These are phyloP conservation scores for Megacollybia marginata DNA, from an alignment of 768 basidiomycete species.

Conservation along the genomic window DNA sequence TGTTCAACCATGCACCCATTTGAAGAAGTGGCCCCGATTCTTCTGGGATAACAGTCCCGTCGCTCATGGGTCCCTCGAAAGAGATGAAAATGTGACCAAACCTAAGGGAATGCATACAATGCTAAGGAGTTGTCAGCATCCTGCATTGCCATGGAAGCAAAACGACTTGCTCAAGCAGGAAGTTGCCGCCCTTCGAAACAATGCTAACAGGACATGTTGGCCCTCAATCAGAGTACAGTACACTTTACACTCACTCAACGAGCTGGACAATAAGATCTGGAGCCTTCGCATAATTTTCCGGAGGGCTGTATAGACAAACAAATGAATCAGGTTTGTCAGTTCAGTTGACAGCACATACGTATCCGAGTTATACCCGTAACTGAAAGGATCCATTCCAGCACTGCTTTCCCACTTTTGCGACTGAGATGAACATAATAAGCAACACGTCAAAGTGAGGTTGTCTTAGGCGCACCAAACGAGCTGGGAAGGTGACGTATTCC, in stretches of 20 bases:
- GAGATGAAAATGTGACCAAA: neutral
- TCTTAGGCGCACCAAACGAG: neutral
- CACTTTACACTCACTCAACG: neutral
- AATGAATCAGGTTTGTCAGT: neutral
- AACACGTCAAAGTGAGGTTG: neutral
- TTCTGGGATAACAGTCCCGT: neutral
- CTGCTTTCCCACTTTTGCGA: slow-evolving; percentile 48
- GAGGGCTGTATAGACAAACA: neutral
- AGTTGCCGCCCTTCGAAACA: neutral
- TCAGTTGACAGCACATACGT: neutral
- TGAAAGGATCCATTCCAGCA: slow-evolving; percentile 51
- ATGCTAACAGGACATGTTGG: neutral
- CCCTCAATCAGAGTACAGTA: neutral
- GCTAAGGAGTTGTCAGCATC: neutral
- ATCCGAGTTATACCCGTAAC: slow-evolving; percentile 37
- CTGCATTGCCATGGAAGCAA: neutral
- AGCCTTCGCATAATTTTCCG: neutral
- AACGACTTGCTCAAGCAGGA: neutral
- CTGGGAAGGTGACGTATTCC: neutral
- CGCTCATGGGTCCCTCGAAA: neutral
- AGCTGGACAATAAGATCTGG: neutral
- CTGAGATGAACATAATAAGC: slow-evolving; percentile 6
- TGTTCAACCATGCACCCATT: neutral
- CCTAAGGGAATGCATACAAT: neutral
- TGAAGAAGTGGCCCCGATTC: neutral